Evolutionary conservation across 345 rosid genomes (phyloP), one percentile per base, ranked within the genome.

Genomic region (Rhodamnia argentea): DNA sequence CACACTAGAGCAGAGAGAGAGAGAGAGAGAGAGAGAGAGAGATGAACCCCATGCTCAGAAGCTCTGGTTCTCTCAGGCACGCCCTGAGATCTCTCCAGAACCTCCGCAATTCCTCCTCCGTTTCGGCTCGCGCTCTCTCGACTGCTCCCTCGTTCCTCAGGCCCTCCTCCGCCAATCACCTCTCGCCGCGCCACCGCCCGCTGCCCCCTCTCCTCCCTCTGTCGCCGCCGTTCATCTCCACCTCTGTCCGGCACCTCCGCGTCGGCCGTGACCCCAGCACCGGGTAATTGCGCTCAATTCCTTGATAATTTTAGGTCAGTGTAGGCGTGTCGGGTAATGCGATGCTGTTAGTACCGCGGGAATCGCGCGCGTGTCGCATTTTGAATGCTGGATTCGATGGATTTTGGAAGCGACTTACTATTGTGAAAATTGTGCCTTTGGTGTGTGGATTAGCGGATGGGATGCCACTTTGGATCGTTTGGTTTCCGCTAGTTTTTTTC

Each of bases 181-280:
- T 82, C 85, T 15, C 70, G 82, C 23, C 29, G 24, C 86, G 62
- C 75, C 76, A 52, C 42, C 84, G 62, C 82, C 76, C 53, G 23
- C 89, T 51, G 10, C 42, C 83, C 50, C 85, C 86, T 44, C 52
- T 64, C 54, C 54, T 89, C 52, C 32, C 78, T 22, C 55, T 86
- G 62, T 32, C 86, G 27, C 75, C 90, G 20, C 91, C 89, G 10
- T 84, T 70, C 82, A 82, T 87, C 59, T 13, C 88, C 82, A 84
- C 86, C 86, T 13, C 92, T 83, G 90, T 92, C 84, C 96, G 96
- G 84, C 60, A 83, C 83, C 86, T 92, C 85, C 94, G 94, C 64
- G 50, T 93, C 8, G 92, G 89, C 20, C 92, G 94, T 16, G 90
- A 91, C 78, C 86, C 94, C 84, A 60, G 82, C 87, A 60, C 84